Evolutionary conservation across 1,284 basidiomycete species (phyloP).

Genomic region (Papiliotrema fonsecae): DNA sequence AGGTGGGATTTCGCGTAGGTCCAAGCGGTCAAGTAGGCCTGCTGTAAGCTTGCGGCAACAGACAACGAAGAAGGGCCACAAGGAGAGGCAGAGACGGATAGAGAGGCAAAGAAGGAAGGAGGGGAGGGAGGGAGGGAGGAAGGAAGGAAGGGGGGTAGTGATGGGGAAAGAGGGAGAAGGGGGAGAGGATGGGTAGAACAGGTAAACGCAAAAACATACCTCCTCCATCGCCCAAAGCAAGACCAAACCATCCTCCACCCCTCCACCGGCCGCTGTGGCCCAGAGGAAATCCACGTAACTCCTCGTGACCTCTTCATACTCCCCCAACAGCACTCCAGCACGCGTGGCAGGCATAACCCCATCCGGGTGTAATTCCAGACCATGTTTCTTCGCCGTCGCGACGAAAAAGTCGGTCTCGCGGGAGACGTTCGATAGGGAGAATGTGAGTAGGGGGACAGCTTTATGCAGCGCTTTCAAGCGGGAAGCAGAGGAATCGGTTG

Average conservation of each 20-base stretch:
- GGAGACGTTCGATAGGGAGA: slow-evolving; percentile 53
- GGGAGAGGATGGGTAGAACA: too few species aligned
- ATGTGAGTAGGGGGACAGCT: slow-evolving; percentile 48
- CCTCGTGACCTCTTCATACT: slow-evolving; percentile 58
- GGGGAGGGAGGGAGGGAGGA: too few species aligned
- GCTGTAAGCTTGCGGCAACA: slow-evolving; percentile 1
- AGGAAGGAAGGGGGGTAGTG: too few species aligned
- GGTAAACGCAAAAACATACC: slow-evolving; percentile 51
- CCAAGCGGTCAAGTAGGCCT: slow-evolving; percentile 63
- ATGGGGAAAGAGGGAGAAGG: too few species aligned
- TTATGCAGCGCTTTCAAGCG: slow-evolving; percentile 3
- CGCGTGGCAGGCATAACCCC: not conserved
- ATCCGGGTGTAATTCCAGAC: slow-evolving; percentile 36
- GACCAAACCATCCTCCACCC: slow-evolving; percentile 61
- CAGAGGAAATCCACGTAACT: slow-evolving; percentile 68
- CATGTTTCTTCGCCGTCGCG: slow-evolving; percentile 35
- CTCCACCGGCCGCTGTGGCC: slow-evolving; percentile 51
- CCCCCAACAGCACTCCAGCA: slow-evolving; percentile 51
- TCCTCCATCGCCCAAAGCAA: slow-evolving; percentile 75
- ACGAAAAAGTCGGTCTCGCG: slow-evolving; percentile 1
- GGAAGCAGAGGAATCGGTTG: not conserved
- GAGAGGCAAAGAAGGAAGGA: too few species aligned
- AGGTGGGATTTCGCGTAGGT: slow-evolving; percentile 50
- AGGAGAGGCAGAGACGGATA: too few species aligned
- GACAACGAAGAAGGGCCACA: too few species aligned